Evolutionary conservation across 139 green algal species (phyloP).

Genomic region (Microglena sp.): DNA sequence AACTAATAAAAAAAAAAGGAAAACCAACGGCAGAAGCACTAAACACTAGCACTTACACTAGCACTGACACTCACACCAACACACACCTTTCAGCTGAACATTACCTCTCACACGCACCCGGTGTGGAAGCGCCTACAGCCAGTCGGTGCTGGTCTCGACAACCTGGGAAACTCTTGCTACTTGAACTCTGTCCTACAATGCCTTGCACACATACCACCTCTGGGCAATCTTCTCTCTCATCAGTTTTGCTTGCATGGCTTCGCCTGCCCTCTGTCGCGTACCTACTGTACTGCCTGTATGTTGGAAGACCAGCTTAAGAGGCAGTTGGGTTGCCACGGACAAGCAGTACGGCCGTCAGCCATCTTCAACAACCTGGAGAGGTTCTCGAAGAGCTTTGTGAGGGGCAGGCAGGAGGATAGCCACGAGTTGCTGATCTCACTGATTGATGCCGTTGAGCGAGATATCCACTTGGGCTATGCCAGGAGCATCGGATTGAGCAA

Average conservation of each 20-base stretch:
- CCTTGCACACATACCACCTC: constrained; percentile 74
- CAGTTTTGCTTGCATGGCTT: constrained; percentile 5
- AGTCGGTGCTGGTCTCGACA: constrained; percentile 53
- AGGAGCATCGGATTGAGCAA: too few relatives aligned
- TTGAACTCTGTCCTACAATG: constrained; percentile 92
- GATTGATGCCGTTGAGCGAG: constrained; percentile 35
- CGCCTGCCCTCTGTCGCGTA: neutral
- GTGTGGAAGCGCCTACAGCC: neutral
- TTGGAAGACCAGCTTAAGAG: constrained; percentile 19
- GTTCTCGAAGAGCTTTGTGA: constrained; percentile 42
- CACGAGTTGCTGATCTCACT: constrained; percentile 69
- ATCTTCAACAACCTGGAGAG: constrained; percentile 16
- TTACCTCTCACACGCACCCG: neutral
- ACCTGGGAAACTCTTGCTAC: constrained; percentile 95
- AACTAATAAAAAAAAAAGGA: too few relatives aligned
- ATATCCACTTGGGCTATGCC: too few relatives aligned
- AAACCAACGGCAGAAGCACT: too few relatives aligned
- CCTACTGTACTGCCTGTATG: constrained; percentile 43
- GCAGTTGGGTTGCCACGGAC: constrained; percentile 5
- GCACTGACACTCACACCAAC: neutral
- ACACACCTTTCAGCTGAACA: neutral
- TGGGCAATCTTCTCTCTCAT: constrained; percentile 30
- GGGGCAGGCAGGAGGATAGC: constrained; percentile 70
- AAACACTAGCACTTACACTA: neutral
- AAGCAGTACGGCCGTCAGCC: constrained; percentile 1